Evolutionary conservation across 495 filamentous ascomycete genomes (phyloP), one percentile per base, ranked within the genome.

Genomic region (Clavariopsis aquatica): DNA sequence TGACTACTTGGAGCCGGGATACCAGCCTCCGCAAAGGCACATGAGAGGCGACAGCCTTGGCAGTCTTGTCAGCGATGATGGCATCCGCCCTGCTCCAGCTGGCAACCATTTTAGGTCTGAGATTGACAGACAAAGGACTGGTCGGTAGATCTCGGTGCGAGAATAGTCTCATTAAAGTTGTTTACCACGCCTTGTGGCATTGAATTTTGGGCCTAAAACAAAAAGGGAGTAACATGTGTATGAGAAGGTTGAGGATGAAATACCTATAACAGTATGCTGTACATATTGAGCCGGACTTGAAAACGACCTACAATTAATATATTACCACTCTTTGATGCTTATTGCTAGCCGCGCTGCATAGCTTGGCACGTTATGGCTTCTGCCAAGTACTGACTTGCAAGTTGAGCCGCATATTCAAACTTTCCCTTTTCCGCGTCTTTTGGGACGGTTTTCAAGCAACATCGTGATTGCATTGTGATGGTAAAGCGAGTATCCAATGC

Each of bases 81-180:
- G 45, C 13, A 71, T 65, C 23, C 38, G 51, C n/a, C 65, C 65
- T 9, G 60, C 65, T 12, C 65, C 59, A 10, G 15, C 51, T 19
- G 61, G 64, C 8, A 71, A 71, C 51, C 64, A 66, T 13, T 71
- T 71, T 43, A 60, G 69, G 26, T 51, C 60, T 28, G 69, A 71
- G 65, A 43, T 71, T 3, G n/a, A 65, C 4, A 61, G 69, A 49
- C 69, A 71, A 57, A 64, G 41, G 34, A 71, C 69, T 41, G 69
- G 69, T 24, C 57, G 58, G n/a, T 67, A 36, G 55, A 55, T 6
- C 17, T 43, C n/a, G 31, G 31, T 36, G 31, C 6, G 31, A 34
- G 31, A 34, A 34, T 6, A 34, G 31, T 34, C 15, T 52, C n/a
- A n/a, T n/a, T n/a, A n/a, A n/a, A n/a, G n/a, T n/a, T n/a, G n/a